Base-by-base conservation (phyloP, 495 filamentous ascomycete species). In the Neurospora terricola region DNA sequence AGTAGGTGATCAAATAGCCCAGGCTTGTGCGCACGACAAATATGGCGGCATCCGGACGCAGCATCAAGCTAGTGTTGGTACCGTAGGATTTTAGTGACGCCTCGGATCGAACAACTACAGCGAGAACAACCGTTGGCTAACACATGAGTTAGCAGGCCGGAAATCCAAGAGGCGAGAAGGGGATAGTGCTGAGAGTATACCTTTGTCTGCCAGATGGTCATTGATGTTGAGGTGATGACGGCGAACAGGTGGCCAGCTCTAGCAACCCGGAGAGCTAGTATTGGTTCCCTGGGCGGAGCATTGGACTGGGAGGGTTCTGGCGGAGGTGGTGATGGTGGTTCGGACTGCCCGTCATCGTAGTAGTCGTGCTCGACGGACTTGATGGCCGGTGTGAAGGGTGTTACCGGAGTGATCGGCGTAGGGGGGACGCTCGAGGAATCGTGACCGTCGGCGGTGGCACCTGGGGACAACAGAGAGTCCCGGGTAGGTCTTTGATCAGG, bases 131-230 rank as follows among this genome's bases (percentile, higher is more conserved):
- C 70, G 92, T 94, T 71, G 96, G 96, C 94, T 98, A 82, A 68
- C 54, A 30, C 34, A 77, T n/a, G 30, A 38, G 76, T 77, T 71
- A 79, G 76, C 70, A 30, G 30, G 72, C 27, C 30, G 27, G 74
- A 23, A 38, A 62, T 38, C 23, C 27, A 54, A 66, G 37, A 43
- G n/a, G 11, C 16, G 23, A 69, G 70, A 40, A 45, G 68, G n/a
- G 23, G 8, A 48, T 11, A 6, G 23, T 27, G 21, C 10, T 9
- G 30, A n/a, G 34, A 12, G 16, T 30, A 73, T 88, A 94, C 94
- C 86, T 93, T 94, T 71, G 92, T 95, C 82, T 99, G 96, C 96
- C 96, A 99, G 72, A 98, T 87, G 21, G 90, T 93, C 78, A 98
- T 87, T 5, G 91, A 91, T 9, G 91, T 91, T 6, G 87, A 82